Percentiles rank a stretch among this genome's conserved stretches.
phyloP scores from a whole-genome alignment of 2,329 filamentous ascomycete species.

The Orbilia javanica region DNA sequence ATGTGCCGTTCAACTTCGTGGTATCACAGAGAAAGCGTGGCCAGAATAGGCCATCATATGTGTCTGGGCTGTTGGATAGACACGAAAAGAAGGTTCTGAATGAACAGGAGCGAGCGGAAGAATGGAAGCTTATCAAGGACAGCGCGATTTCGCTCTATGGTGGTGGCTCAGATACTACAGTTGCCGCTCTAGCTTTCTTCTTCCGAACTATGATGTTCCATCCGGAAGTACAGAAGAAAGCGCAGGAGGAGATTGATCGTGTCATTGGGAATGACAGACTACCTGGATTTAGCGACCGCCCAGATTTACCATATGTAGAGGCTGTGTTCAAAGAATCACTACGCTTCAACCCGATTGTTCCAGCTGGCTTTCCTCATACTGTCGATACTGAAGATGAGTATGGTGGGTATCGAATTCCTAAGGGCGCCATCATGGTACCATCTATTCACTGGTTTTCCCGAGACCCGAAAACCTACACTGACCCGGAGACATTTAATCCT shows the following conservation, averaged over 20 bases:
- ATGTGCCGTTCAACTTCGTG: conserved; percentile 34
- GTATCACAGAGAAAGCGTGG: conserved; percentile 20
- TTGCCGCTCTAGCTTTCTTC: conserved; percentile 66
- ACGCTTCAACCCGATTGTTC: conserved; percentile 69
- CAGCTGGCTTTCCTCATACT: conserved; percentile 68
- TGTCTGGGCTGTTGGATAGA: conserved; percentile 42
- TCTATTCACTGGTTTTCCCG: conserved; percentile 70
- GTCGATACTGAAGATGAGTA: conserved; percentile 67
- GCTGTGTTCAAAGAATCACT: conserved; percentile 72
- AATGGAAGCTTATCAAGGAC: conserved; percentile 27
- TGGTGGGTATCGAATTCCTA: conserved; percentile 68
- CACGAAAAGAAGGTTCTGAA: conserved; percentile 29
- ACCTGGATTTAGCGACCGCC: conserved; percentile 69
- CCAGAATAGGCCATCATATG: conserved; percentile 33
- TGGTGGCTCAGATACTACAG: conserved; percentile 68
- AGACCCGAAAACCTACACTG: conserved; percentile 64
- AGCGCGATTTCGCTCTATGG: conserved; percentile 67
- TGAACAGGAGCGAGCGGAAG: conserved; percentile 14
- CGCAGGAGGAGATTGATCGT: conserved; percentile 69
- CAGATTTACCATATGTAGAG: conserved; percentile 70
- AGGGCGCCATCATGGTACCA: conserved; percentile 66
- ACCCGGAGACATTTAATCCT: conserved; percentile 61
- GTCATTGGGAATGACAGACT: conserved; percentile 69
- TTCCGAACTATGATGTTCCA: conserved; percentile 69
- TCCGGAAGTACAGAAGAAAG: conserved; percentile 67